Conservation (phyloP, 1,284 basidiomycete species). For the Peniophora sp. region DNA sequence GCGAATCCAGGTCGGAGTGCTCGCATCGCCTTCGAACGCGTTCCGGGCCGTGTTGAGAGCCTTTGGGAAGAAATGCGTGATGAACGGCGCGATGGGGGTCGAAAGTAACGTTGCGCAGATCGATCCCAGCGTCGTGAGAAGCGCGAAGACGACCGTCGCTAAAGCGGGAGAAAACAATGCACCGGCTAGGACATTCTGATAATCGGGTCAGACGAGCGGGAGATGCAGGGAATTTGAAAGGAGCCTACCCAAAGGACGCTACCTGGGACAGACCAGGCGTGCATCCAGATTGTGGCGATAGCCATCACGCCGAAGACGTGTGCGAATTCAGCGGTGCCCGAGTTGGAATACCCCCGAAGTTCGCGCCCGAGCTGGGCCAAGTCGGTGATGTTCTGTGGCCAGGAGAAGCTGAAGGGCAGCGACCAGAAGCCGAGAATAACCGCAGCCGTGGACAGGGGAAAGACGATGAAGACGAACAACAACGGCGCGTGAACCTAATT, state of each 20-base stretch:
- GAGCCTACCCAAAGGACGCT: slow-evolving; percentile 77
- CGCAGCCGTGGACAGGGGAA: slow-evolving; percentile 53
- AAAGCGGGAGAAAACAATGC: slow-evolving; percentile 75
- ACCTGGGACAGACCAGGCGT: slow-evolving; percentile 90
- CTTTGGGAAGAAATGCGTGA: slow-evolving; percentile 74
- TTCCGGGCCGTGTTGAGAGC: slow-evolving; percentile 74
- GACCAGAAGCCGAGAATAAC: slow-evolving; percentile 44
- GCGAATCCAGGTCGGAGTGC: slow-evolving; percentile 68
- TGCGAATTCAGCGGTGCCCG: slow-evolving; percentile 48
- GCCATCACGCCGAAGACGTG: slow-evolving; percentile 79
- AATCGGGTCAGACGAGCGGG: slow-evolving; percentile 10
- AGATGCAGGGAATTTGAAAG: slow-evolving; percentile 11
- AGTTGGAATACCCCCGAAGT: slow-evolving; percentile 69
- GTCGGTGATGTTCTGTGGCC: slow-evolving; percentile 69
- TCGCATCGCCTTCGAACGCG: slow-evolving; percentile 48
- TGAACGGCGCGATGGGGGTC: slow-evolving; percentile 76
- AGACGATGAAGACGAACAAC: slow-evolving; percentile 56
- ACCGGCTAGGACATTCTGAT: slow-evolving; percentile 83
- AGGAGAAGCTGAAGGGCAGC: slow-evolving; percentile 65
- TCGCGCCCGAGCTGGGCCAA: slow-evolving; percentile 67
- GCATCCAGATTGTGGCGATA: slow-evolving; percentile 86
- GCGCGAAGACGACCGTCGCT: slow-evolving; percentile 71
- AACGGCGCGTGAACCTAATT: slow-evolving; percentile 54
- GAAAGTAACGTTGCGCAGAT: slow-evolving; percentile 72
- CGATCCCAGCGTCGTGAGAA: slow-evolving; percentile 83